phyloP scores from a whole-genome alignment of 2,329 filamentous ascomycete genomes.

The Cladophialophora carrionii region DNA sequence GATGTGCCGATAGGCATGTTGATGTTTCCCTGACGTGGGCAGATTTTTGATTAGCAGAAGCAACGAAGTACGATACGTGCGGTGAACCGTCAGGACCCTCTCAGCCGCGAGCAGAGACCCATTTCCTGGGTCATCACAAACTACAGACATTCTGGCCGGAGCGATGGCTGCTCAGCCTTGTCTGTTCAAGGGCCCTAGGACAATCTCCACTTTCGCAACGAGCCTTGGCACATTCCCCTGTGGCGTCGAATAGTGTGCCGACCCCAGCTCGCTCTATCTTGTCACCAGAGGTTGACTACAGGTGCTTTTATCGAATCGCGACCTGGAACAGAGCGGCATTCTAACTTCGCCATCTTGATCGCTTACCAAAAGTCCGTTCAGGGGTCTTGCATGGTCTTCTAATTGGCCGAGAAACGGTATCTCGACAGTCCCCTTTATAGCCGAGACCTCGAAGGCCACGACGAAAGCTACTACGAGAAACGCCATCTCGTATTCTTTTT shows the following conservation, averaged over 20 bases:
- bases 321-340: not conserved
- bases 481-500: not conserved
- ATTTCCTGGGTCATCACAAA: not conserved
- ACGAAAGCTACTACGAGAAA: not conserved
- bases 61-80: not conserved
- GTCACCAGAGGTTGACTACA: not conserved
- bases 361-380: conserved; percentile 1
- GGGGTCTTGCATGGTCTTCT: not conserved
- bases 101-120: not conserved
- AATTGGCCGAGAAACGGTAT: not conserved
- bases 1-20: not conserved
- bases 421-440: not conserved
- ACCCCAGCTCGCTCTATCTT: not conserved
- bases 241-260: not conserved
- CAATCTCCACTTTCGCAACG: not conserved
- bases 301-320: not conserved
- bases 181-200: not conserved
- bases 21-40: not conserved
- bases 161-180: not conserved
- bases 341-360: not conserved
- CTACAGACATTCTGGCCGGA: not conserved
- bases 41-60: not conserved
- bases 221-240: not conserved
- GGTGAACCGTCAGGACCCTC: not conserved
- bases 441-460: not conserved